Conservation (phyloP, 1,284 basidiomycete genomes). For the Porodaedalea pini region DNA sequence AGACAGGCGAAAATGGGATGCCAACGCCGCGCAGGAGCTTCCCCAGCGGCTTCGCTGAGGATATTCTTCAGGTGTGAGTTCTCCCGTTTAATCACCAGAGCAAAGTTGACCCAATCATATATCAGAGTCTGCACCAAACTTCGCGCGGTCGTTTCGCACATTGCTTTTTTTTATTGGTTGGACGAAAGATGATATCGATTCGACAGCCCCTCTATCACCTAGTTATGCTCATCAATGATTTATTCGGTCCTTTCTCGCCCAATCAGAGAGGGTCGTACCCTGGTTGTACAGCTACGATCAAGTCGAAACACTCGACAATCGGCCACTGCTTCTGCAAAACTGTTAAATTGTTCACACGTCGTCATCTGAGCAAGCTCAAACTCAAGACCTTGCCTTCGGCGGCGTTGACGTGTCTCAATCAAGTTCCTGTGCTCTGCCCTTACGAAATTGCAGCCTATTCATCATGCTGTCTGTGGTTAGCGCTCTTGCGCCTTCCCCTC, state of each 20-base stretch:
- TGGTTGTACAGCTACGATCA: not conserved
- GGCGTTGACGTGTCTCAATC: not conserved
- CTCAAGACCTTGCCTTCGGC: not conserved
- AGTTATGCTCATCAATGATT: not conserved
- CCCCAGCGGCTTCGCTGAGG: slow-evolving; percentile 3
- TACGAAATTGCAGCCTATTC: not conserved
- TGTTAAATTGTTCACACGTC: not conserved
- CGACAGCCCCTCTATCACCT: not conserved
- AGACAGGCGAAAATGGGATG: slow-evolving; percentile 15
- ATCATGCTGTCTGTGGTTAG: not conserved
- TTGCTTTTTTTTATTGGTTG: not conserved
- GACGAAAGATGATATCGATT: not conserved
- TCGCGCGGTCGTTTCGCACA: not conserved
- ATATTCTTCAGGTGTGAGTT: not conserved
- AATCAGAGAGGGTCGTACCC: not conserved
- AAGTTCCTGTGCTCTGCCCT: no score
- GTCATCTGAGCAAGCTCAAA: not conserved
- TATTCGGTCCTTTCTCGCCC: not conserved
- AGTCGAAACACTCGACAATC: not conserved
- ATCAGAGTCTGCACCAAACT: not conserved
- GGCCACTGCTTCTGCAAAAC: not conserved
- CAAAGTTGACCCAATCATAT: not conserved
- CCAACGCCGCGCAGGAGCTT: slow-evolving; percentile 8
- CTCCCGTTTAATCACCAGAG: not conserved
- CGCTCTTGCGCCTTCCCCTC: not conserved